Evolutionary conservation across 2,329 filamentous ascomycete species (phyloP), one percentile per base, ranked within the genome.

Genomic region (Podosphaera fusca): DNA sequence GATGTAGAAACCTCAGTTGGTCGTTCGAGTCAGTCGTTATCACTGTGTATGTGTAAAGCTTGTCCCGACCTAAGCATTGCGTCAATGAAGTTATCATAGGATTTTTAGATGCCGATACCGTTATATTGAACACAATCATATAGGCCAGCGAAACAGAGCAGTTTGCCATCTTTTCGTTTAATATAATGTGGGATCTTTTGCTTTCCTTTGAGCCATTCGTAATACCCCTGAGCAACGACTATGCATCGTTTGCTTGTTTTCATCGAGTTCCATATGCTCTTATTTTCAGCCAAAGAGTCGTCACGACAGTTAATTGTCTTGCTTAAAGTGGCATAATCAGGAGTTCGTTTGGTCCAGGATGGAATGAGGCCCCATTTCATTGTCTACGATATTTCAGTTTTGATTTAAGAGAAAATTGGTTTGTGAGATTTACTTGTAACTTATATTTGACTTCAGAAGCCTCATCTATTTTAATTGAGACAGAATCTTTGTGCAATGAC

Each of bases 331-430:
- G 78, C 75, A 64, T 92, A 90, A 65, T 87, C 81, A 0, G 87
- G 86, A 56, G 81, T 81, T 10, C 83, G 77, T 50, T 90, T 94
- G 2, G 86, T 94, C 90, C 90, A 96, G 69, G 84, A 95, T 0
- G 92, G 90, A 12, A 96, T 75, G 5, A 98, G 75, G 0, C 90
- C 92, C 92, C 92, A 98, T 75, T 87, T 90, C 85, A 96, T 96
- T 1, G 81, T 76, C 67, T 95, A 33, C 6, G 34, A 34, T 9
- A 31, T 50, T 12, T 50, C 9, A 50, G 31, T 34, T 2, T 30
- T 50, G 9, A 45, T 38, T 21, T 29, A 9, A 30, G 9, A n/a
- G 30, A 5, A 36, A 21, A 4, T 53, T n/a, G 50, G 4, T 34
- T 7, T 40, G n/a, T 29, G 6, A 40, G 36, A 33, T 29, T 40